phyloP scores from a whole-genome alignment of 73 alveolate genomes.

The Uronychia setigera region DNA sequence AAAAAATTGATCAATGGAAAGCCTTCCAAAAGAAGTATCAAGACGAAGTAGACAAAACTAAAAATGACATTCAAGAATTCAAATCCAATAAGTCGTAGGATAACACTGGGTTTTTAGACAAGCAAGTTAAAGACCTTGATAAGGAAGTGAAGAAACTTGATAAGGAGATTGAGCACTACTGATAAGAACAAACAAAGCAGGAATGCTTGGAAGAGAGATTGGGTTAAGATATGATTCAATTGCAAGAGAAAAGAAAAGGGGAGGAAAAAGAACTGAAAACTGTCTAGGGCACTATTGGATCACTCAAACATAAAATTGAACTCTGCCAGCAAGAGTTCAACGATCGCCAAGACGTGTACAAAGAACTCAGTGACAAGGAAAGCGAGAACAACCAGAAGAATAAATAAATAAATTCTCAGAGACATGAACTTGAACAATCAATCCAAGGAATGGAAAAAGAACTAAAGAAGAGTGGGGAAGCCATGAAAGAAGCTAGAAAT shows the following conservation, averaged over 20 bases:
- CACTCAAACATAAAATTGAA: neutral
- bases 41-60: conserved; percentile 12
- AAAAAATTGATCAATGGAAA: neutral
- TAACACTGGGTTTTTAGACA: neutral
- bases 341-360: neutral
- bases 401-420: neutral
- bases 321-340: neutral
- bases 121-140: conserved; percentile 4
- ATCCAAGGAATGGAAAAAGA: conserved; percentile 29
- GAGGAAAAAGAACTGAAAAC: conserved; percentile 30
- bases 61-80: neutral
- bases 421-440: neutral
- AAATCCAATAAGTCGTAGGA: neutral
- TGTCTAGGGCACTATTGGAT: too few species aligned
- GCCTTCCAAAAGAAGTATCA: neutral
- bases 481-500: conserved; percentile 52
- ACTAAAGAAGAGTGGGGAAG: conserved; percentile 52
- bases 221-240: neutral
- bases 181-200: neutral
- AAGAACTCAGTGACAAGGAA: neutral
- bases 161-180: conserved; percentile 6
- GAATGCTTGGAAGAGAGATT: neutral
- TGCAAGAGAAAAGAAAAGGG: conserved; percentile 17
- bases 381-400: neutral
- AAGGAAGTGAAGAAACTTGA: neutral